Conservation (phyloP, 768 basidiomycete species). For the Amanita molliuscula region DNA sequence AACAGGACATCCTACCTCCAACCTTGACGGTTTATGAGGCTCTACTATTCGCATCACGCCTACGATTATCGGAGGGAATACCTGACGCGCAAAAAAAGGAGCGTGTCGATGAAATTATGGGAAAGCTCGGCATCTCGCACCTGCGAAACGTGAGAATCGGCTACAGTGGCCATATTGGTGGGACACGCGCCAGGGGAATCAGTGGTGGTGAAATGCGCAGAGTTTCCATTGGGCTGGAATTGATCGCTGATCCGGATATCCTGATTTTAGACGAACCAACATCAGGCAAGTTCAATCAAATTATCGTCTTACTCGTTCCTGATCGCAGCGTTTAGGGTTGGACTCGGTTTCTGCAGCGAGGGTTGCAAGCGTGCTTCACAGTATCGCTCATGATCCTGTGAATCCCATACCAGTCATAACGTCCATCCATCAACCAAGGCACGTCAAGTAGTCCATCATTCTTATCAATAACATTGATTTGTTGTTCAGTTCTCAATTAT, state of each 20-base stretch:
- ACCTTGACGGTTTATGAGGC: conserved; percentile 76
- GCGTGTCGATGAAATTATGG: conserved; percentile 61
- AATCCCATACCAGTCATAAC: conserved; percentile 77
- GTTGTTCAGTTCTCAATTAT: conserved; percentile 57
- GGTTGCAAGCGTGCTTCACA: conserved; percentile 66
- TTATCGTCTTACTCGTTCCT: conserved; percentile 1
- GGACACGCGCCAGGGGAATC: conserved; percentile 69
- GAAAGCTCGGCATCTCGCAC: conserved; percentile 65
- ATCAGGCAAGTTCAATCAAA: conserved; percentile 26
- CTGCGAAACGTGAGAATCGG: conserved; percentile 67
- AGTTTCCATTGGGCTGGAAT: conserved; percentile 84
- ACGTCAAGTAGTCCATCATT: conserved; percentile 10
- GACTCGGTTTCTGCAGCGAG: conserved; percentile 84
- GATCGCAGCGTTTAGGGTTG: conserved; percentile 34
- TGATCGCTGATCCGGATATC: conserved; percentile 78
- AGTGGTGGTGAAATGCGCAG: conserved; percentile 88
- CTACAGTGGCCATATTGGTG: conserved; percentile 39
- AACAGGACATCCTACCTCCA: conserved; percentile 75
- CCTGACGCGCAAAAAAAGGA: conserved; percentile 49
- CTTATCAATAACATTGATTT: background rate
- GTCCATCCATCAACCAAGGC: conserved; percentile 84
- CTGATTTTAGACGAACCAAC: conserved; percentile 86
- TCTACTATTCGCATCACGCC: conserved; percentile 74
- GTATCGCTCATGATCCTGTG: conserved; percentile 58
- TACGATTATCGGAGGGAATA: conserved; percentile 72